Conservation (phyloP, 2,329 filamentous ascomycete species). For the Fusarium zealandicum region DNA sequence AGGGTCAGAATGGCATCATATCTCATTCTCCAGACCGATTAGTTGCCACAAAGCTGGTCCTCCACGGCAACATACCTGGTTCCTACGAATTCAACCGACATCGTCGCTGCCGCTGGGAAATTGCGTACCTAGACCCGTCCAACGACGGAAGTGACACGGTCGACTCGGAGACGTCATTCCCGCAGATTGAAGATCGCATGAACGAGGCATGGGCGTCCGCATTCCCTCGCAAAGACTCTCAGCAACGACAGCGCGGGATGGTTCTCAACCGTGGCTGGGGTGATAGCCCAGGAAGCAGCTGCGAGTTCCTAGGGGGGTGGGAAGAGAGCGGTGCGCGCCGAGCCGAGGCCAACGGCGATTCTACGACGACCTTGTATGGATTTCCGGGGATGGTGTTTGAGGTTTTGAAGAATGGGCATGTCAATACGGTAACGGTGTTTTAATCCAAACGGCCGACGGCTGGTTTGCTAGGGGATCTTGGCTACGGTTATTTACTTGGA, state of each 20-base stretch:
- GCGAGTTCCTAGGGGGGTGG: constrained; percentile 84
- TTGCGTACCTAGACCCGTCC: constrained; percentile 63
- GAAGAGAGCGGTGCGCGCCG: constrained; percentile 72
- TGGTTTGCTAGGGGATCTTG: neutral
- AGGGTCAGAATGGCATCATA: constrained; percentile 46
- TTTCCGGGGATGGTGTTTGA: constrained; percentile 96
- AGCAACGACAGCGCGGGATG: constrained; percentile 73
- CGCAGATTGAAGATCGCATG: constrained; percentile 73
- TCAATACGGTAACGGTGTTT: constrained; percentile 90
- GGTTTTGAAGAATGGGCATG: constrained; percentile 88
- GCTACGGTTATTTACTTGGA: neutral
- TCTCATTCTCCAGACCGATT: constrained; percentile 66
- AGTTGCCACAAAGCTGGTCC: constrained; percentile 87
- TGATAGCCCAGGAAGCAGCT: constrained; percentile 88
- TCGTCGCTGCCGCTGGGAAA: constrained; percentile 85
- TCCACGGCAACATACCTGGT: constrained; percentile 94
- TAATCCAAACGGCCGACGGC: constrained; percentile 47
- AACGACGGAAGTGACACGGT: constrained; percentile 55
- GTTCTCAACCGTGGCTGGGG: constrained; percentile 90
- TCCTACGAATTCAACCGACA: constrained; percentile 98
- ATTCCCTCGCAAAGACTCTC: constrained; percentile 63
- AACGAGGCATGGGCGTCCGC: constrained; percentile 73
- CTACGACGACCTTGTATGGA: constrained; percentile 84
- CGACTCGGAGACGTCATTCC: constrained; percentile 80
- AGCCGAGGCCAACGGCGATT: constrained; percentile 63